Percentiles rank a stretch among this genome's conserved stretches.
Evolutionary conservation across 139 green algal species (phyloP).

Genomic region (Auxenochlorella pyrenoidosa): DNA sequence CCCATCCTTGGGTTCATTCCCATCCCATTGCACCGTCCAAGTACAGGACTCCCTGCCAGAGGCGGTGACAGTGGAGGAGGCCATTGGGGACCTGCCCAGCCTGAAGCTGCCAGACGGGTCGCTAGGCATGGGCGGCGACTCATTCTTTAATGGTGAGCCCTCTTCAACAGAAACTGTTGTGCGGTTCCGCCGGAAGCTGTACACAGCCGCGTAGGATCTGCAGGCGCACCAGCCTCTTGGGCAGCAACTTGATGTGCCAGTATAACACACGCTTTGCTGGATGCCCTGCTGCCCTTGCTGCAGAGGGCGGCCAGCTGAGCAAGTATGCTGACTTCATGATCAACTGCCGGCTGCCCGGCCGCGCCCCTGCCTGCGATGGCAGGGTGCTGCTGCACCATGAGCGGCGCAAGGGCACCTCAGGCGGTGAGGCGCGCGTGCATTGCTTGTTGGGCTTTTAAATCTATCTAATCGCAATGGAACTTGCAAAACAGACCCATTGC

Average conservation of each 20-base stretch:
- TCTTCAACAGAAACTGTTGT: no score
- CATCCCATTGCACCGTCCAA: no score
- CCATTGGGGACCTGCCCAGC: conserved; percentile 19
- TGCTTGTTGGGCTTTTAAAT: no score
- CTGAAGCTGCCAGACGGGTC: background rate
- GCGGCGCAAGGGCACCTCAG: background rate
- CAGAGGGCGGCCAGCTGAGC: background rate
- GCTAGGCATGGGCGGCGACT: background rate
- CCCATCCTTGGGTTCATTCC: no score
- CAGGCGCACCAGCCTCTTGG: no score
- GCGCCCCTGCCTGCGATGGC: background rate
- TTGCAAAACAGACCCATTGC: no score
- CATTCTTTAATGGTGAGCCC: background rate
- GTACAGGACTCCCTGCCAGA: background rate
- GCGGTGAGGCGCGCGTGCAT: no score
- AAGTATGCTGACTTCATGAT: background rate
- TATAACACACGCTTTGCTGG: background rate
- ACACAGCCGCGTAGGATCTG: no score
- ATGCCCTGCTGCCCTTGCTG: background rate
- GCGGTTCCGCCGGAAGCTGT: no score
- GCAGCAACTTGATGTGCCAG: no score
- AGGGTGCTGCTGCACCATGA: background rate
- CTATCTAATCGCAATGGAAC: no score
- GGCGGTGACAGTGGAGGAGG: conserved; percentile 19
- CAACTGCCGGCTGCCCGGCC: background rate